These are phyloP conservation scores for Cryphonectria naterciae DNA, from an alignment of 2,329 filamentous ascomycete genomes.

Conservation along the genomic window DNA sequence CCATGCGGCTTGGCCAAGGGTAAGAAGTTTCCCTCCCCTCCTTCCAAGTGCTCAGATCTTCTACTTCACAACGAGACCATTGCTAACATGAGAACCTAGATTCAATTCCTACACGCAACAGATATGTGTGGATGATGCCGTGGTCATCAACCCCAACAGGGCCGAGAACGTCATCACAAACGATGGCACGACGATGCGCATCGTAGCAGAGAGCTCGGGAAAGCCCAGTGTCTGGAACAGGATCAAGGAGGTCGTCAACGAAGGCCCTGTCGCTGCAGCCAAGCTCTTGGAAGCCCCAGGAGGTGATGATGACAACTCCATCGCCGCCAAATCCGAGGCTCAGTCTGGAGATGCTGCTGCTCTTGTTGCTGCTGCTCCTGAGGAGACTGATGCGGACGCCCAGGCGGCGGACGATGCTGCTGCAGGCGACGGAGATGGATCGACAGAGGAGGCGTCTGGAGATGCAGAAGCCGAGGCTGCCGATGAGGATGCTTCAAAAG, in stretches of 20 bases:
- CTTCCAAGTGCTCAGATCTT: neutral
- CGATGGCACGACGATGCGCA: slow-evolving; percentile 8
- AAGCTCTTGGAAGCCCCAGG: neutral
- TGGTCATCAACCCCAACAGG: neutral
- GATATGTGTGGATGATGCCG: slow-evolving; percentile 7
- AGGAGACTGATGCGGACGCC: neutral
- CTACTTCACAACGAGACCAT: neutral
- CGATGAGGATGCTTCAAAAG: neutral
- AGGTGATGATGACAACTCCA: neutral
- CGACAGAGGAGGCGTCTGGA: neutral
- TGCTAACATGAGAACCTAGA: neutral
- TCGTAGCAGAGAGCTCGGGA: neutral
- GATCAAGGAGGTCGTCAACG: slow-evolving; percentile 4
- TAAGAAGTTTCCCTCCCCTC: neutral
- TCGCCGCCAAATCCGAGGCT: neutral
- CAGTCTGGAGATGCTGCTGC: neutral
- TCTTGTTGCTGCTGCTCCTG: neutral
- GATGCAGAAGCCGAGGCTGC: neutral
- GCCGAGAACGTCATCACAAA: slow-evolving; percentile 3
- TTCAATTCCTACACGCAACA: slow-evolving; percentile 10
- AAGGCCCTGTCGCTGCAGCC: neutral
- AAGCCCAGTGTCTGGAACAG: slow-evolving; percentile 11
- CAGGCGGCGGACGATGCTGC: neutral
- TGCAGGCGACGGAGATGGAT: neutral
- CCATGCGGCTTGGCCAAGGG: slow-evolving; percentile 12